Base-by-base conservation (phyloP, 805 yeast species). In the Saturnispora halmiae region DNA sequence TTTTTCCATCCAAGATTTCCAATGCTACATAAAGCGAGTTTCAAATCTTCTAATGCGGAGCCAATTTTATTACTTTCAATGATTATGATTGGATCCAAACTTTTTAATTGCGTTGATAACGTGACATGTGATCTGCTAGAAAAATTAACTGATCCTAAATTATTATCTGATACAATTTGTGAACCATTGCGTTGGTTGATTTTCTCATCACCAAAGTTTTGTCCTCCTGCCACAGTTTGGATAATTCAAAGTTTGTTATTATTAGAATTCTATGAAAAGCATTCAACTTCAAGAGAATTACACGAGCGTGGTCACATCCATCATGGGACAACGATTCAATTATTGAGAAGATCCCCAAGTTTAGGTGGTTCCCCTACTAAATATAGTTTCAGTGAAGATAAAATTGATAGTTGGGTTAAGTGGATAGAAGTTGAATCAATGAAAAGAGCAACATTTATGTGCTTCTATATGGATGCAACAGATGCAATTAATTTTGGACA, bases 241-340 rank as follows among this genome's bases (percentile, higher is more conserved):
- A 73, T 85, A 8, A 66, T 86, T 36, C 95, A 86, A 57, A 68
- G 84, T 49, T 65, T 85, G 46, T 58, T 82, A 41, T 55, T 86
- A 46, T 56, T 86, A n/a, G 95, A 85, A 53, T 77, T 79, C 61
- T 79, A 76, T 53, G 95, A 85, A 55, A 82, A 85, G 61, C 71
- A 80, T 45, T 77, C 81, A 49, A 66, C 85, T 0, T 71, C 74
- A 34, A 64, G 95, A 50, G 62, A 64, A 31, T 59, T 82, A 51
- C 95, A 85, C 55, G 95, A 85, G 60, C 61, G 95, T 36, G 82
- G 85, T 0, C 90, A 81, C 58, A 63, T 86, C 16, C 94, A 86
- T 55, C 95, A 85, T 57, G 95, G 92, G 4, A 81, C 94, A 0
- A 77, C 88, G 0, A 77, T 84, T 31, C 95, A 85, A 58, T 61